Evolutionary conservation across 2,329 filamentous ascomycete genomes (phyloP), one percentile per base, ranked within the genome.

Genomic region (Exophiala xenobiotica): DNA sequence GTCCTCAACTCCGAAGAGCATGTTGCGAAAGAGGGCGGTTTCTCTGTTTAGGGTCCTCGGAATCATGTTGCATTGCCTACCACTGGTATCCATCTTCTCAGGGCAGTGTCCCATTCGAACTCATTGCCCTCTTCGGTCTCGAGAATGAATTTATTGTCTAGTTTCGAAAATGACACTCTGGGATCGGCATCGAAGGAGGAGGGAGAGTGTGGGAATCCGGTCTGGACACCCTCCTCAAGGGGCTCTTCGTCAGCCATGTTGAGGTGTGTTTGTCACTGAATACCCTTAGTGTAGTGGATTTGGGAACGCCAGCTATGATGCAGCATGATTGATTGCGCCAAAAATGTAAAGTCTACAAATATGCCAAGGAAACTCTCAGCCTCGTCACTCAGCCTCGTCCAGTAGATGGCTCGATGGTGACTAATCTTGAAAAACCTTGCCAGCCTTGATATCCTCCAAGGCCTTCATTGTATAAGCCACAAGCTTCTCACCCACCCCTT

Each of bases 81-180:
- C 67, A 78, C 76, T 60, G 83, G 85, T 47, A 90, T 78, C 91
- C 91, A 96, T 70, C 82, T 80, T 71, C 82, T 85, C 61, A 84
- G 71, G 44, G 76, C 78, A 43, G 79, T 71, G 69, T 95, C 85
- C 73, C 86, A 96, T 67, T 91, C 87, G 73, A 86, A 95, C 68
- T 96, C 91, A 55, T 83, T 80, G 46, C 89, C 90, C 66, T 93
- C 85, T 41, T 90, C 88, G 51, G 88, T 86, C 56, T 95, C 90
- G 6, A 93, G 82, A 46, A 93, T 81, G 73, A 86, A 92, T 67
- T 90, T 92, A 65, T 83, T 78, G 70, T 92, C 86, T 55, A 89
- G 77, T 66, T 82, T 87, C n/a, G 88, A 92, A 73, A 86, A 95
- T 4, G 89, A 92, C 64, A 96, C 88, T 61, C 91, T 87, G 22